Base-by-base conservation (phyloP, 108 stramenopile species). In the Nitzschia inconspicua region DNA sequence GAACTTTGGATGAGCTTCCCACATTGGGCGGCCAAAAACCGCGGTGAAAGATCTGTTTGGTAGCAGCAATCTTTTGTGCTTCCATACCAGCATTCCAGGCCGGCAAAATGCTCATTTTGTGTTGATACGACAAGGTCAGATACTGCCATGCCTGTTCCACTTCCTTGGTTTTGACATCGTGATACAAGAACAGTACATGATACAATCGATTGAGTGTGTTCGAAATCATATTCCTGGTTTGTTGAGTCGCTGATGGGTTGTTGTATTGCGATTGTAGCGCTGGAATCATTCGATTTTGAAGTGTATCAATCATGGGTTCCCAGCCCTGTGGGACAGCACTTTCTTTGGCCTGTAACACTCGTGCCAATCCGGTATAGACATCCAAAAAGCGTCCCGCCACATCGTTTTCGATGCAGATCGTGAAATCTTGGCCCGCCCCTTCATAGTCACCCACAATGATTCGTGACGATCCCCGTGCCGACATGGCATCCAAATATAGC, bases 121-220 rank as follows among this genome's bases (percentile, higher is more conserved):
- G 75, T 25, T 77, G 35, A 59, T 85, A 83, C 13, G 82, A 65
- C 42, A 47, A 65, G 5, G 63, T 57, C 14, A 92, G 31, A 50
- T 83, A 74, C n/a, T 75, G 57, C 85, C 85, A 92, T 14, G 91
- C 91, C 47, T 48, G 61, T 1, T 69, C 60, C 0, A 59, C 65
- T 66, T 88, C 62, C 42, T 83, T 83, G 16, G 91, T 85, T 59
- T 88, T 88, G 34, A 46, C 54, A 57, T 92, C 91, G 60, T 92
- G 85, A 53, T 92, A 92, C 27, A 63, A 47, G 60, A 88, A 92
- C 53, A 88, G 49, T 44, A 80, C 78, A 61, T 80, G 80, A 70
- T 85, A 80, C 68, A 92, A 56, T 13, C 81, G 72, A 42, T 78
- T 82, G 44, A 92, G 69, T 9, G 65, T 44, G 44, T 81, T 78